Evolutionary conservation across 305 asterid species (phyloP), one percentile per base, ranked within the genome.

Genomic region (Fraxinus sp.): DNA sequence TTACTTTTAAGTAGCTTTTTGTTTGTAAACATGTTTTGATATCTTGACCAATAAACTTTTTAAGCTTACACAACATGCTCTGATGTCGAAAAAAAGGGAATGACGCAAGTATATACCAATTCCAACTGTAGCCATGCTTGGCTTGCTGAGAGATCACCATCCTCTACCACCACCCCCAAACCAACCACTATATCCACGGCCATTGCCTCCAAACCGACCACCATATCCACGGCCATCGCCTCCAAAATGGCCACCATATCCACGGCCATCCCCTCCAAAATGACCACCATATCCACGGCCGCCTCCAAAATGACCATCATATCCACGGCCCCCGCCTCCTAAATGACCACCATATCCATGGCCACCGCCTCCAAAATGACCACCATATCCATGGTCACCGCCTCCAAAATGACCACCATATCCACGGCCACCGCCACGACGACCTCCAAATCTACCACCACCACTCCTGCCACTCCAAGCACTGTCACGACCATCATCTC

Each of bases 171-270:
- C 78, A 9, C 88, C 85, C 26, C 91, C 41, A 57, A 70, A 70
- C 18, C 82, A 70, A 30, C 22, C 75, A 70, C 41, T 5, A 70
- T 28, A 28, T 9, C 87, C 78, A 9, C 70, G 64, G 3, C 89
- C 72, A 18, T 78, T 41, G 28, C 89, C 84, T 35, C 81, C 24
- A 32, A 74, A 73, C 6, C 74, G 41, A 1, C 87, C 84, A 30
- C 92, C 84, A 35, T 84, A 72, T 10, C 94, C 81, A 0, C 89
- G 79, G 3, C 83, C 78, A 9, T 86, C 82, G 13, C 89, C 86
- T 79, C 59, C 91, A 70, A n/a, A 81, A 6, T 32, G 41, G 7
- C 82, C 37, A 59, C 89, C 64, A 0, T 86, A 68, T 68, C 75
- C 83, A 11, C 87, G 71, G 16, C 86, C 39, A 9, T 32, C 35